A percentile compares a stretch with the other conserved stretches of the same genome.
Evolutionary conservation across 192 early-diverging fungal genomes (phyloP).

Genomic region (Coemansia sp.): DNA sequence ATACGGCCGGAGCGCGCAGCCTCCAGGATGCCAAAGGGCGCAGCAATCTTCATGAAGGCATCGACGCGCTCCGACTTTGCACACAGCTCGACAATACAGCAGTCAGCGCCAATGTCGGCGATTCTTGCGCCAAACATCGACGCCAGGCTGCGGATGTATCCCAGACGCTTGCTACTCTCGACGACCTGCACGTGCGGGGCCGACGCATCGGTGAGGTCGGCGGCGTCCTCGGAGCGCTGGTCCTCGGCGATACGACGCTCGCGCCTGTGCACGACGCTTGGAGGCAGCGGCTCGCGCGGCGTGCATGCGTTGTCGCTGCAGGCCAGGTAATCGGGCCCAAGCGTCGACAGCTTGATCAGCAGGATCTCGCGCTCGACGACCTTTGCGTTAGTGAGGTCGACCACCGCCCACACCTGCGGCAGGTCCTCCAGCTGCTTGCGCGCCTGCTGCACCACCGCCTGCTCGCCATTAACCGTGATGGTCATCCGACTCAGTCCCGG

Average conservation of each 20-base stretch:
- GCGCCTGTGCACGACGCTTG: slow-evolving; percentile 31
- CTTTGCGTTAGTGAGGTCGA: slow-evolving; percentile 88
- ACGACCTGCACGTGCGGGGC: slow-evolving; percentile 69
- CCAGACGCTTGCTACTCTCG: slow-evolving; percentile 59
- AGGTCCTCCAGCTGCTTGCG: slow-evolving; percentile 91
- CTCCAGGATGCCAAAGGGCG: slow-evolving; percentile 95
- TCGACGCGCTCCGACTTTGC: slow-evolving; percentile 88
- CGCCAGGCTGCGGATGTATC: slow-evolving; percentile 62
- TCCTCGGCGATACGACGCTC: slow-evolving; percentile 32
- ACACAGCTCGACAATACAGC: slow-evolving; percentile 81
- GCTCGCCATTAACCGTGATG: slow-evolving; percentile 86
- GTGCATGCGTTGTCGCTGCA: slow-evolving; percentile 45
- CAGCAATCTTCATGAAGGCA: slow-evolving; percentile 90
- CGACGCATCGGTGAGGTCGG: slow-evolving; percentile 17
- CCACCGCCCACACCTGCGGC: slow-evolving; percentile 93
- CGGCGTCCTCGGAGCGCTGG: slow-evolving; percentile 13
- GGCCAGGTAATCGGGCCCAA: slow-evolving; percentile 62
- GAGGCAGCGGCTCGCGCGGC: slow-evolving; percentile 40
- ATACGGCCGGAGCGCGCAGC: slow-evolving; percentile 92
- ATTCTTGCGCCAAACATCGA: slow-evolving; percentile 83
- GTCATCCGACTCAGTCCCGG: slow-evolving; percentile 92
- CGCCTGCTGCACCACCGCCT: slow-evolving; percentile 84
- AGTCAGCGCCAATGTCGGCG: slow-evolving; percentile 85
- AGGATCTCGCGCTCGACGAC: slow-evolving; percentile 92
- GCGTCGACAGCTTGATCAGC: slow-evolving; percentile 89